These are phyloP conservation scores for Gynochthodes officinalis DNA, from an alignment of 257 asterid genomes.

Conservation along the genomic window DNA sequence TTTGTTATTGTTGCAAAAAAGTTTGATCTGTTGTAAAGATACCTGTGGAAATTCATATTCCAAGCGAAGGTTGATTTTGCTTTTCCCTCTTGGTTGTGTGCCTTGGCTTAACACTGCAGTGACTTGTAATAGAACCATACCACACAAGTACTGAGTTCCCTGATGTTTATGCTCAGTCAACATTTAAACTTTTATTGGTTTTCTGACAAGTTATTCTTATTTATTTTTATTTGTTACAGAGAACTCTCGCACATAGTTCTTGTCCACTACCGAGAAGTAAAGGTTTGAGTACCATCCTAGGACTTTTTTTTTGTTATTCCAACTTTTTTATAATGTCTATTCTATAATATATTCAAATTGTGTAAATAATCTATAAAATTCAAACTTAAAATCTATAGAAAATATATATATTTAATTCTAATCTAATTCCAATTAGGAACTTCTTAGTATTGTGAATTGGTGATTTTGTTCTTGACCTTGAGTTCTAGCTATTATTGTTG, in stretches of 20 bases:
- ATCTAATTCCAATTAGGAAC: constrained; percentile 4
- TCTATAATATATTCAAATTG: no score
- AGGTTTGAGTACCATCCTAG: constrained; percentile 48
- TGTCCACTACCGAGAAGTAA: constrained; percentile 93
- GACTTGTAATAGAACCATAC: background rate
- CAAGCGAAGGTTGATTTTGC: background rate
- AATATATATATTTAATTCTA: no score
- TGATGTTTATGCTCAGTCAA: background rate
- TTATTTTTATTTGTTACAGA: constrained; percentile 46
- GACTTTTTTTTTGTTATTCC: constrained; percentile 13
- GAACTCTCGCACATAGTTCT: constrained; percentile 86
- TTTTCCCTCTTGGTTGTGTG: constrained; percentile 1
- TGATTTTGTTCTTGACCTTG: background rate
- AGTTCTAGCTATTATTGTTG: constrained; percentile 7
- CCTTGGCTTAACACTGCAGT: background rate
- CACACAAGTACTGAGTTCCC: background rate
- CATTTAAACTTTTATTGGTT: constrained; percentile 15
- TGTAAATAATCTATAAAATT: no score
- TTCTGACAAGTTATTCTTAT: constrained; percentile 23
- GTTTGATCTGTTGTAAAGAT: background rate
- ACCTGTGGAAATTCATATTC: background rate
- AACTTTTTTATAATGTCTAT: background rate
- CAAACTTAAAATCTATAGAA: no score
- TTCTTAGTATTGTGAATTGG: background rate
- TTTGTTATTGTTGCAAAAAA: background rate